These are phyloP conservation scores for Calvatia gigantea DNA, from an alignment of 768 basidiomycete genomes.

Conservation along the genomic window DNA sequence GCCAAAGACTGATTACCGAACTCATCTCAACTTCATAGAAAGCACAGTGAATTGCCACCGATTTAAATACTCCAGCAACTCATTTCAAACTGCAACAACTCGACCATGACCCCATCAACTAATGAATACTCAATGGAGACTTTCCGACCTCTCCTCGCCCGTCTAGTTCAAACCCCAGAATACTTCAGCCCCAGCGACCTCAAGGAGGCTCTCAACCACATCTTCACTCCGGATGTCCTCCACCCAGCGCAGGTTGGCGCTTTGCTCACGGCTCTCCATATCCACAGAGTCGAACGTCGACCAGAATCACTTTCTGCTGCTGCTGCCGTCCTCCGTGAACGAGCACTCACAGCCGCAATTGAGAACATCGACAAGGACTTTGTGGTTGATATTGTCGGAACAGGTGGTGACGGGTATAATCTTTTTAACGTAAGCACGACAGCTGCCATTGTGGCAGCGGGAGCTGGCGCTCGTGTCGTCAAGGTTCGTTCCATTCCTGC, in stretches of 20 bases:
- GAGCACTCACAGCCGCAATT: constrained; percentile 61
- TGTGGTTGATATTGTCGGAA: constrained; percentile 86
- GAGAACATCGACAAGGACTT: constrained; percentile 64
- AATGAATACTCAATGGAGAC: constrained; percentile 32
- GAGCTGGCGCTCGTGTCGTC: constrained; percentile 88
- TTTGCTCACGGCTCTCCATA: constrained; percentile 83
- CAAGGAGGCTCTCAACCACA: constrained; percentile 65
- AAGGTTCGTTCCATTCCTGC: constrained; percentile 53
- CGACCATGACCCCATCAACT: neutral
- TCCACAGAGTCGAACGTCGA: constrained; percentile 72
- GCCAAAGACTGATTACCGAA: neutral
- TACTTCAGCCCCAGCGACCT: constrained; percentile 79
- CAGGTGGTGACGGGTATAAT: constrained; percentile 93
- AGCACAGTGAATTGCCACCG: neutral
- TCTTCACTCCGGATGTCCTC: constrained; percentile 62
- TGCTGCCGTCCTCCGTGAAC: constrained; percentile 68
- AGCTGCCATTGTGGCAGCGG: constrained; percentile 91
- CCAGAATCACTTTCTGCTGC: constrained; percentile 79
- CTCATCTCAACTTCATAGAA: neutral
- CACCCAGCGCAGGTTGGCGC: constrained; percentile 81
- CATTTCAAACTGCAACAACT: neutral
- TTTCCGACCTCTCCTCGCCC: constrained; percentile 77
- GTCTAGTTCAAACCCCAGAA: constrained; percentile 77
- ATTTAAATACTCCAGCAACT: neutral
- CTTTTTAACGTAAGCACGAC: constrained; percentile 97